Evolutionary conservation across 2,329 filamentous ascomycete species (phyloP).

Genomic region (Fusarium sp.): DNA sequence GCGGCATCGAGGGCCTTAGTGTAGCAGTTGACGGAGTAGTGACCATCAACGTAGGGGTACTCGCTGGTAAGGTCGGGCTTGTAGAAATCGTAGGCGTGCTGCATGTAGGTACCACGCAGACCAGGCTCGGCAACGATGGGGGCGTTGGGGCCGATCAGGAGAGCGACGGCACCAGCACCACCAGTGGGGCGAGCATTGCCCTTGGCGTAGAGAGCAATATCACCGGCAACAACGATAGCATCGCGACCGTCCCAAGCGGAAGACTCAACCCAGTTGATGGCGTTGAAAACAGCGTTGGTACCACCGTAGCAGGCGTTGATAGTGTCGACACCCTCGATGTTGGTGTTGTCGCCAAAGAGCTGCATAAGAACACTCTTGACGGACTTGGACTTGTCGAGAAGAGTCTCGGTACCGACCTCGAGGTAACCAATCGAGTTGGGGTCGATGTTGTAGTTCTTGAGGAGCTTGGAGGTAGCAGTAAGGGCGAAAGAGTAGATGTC

Average conservation of each 20-base stretch:
- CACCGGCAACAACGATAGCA: constrained; percentile 82
- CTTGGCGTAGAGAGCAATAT: constrained; percentile 89
- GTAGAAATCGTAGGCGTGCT: constrained; percentile 90
- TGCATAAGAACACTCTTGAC: constrained; percentile 92
- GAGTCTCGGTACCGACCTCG: constrained; percentile 87
- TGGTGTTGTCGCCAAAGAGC: constrained; percentile 85
- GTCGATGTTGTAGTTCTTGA: constrained; percentile 87
- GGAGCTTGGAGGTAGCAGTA: constrained; percentile 80
- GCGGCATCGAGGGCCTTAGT: constrained; percentile 82
- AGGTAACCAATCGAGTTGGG: constrained; percentile 80
- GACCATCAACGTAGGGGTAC: constrained; percentile 86
- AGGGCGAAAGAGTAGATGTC: constrained; percentile 90
- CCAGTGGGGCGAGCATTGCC: constrained; percentile 84
- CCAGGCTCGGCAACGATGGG: constrained; percentile 82
- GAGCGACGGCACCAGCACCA: constrained; percentile 81
- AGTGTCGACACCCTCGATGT: constrained; percentile 85
- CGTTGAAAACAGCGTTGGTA: constrained; percentile 87
- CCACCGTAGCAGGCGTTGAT: constrained; percentile 89
- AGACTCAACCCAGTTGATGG: constrained; percentile 86
- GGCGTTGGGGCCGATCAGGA: constrained; percentile 82
- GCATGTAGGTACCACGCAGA: constrained; percentile 82
- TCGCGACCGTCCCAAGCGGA: constrained; percentile 88
- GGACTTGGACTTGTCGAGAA: constrained; percentile 91
- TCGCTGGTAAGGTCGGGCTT: constrained; percentile 90
- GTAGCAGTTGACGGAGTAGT: constrained; percentile 86